A percentile compares a stretch with the other conserved stretches of the same genome.
Evolutionary conservation across 331 rosid species (phyloP).

Genomic region (Dryas integrifolia): DNA sequence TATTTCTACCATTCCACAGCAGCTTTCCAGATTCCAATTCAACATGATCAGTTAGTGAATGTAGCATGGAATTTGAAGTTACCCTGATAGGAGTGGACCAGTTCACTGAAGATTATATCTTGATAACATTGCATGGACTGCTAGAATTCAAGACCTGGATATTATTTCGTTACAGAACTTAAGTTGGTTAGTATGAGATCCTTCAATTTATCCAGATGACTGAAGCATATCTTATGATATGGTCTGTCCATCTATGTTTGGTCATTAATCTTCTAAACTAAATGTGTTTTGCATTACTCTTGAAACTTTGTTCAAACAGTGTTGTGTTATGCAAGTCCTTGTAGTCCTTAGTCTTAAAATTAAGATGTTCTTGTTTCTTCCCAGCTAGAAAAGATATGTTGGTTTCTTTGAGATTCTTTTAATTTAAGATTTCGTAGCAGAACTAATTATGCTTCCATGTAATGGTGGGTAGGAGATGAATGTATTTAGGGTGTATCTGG

Average conservation of each 20-base stretch:
- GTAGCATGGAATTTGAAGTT: slow-evolving; percentile 24
- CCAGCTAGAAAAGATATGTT: background rate
- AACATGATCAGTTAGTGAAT: slow-evolving; percentile 82
- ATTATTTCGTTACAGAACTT: slow-evolving; percentile 20
- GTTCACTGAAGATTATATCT: slow-evolving; percentile 9
- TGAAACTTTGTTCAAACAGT: slow-evolving; percentile 9
- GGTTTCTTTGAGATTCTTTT: background rate
- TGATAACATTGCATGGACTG: slow-evolving; percentile 12
- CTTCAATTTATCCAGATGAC: slow-evolving; percentile 22
- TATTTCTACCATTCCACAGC: slow-evolving; percentile 96
- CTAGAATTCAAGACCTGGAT: slow-evolving; percentile 19
- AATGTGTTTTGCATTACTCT: slow-evolving; percentile 13
- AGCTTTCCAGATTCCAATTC: slow-evolving; percentile 96
- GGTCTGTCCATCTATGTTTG: slow-evolving; percentile 14
- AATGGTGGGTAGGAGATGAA: background rate
- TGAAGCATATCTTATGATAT: slow-evolving; percentile 10
- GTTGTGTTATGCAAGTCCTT: slow-evolving; percentile 4
- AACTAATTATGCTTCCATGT: slow-evolving; percentile 7
- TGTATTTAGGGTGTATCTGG: background rate
- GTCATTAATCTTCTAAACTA: slow-evolving; percentile 7
- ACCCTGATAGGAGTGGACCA: slow-evolving; percentile 12
- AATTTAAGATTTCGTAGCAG: background rate
- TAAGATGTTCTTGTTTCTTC: slow-evolving; percentile 6
- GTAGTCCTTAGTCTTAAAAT: slow-evolving; percentile 2
- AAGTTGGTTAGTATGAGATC: slow-evolving; percentile 18